Conservation (phyloP, 1,284 basidiomycete genomes). For the Sporisorium reilianum region DNA sequence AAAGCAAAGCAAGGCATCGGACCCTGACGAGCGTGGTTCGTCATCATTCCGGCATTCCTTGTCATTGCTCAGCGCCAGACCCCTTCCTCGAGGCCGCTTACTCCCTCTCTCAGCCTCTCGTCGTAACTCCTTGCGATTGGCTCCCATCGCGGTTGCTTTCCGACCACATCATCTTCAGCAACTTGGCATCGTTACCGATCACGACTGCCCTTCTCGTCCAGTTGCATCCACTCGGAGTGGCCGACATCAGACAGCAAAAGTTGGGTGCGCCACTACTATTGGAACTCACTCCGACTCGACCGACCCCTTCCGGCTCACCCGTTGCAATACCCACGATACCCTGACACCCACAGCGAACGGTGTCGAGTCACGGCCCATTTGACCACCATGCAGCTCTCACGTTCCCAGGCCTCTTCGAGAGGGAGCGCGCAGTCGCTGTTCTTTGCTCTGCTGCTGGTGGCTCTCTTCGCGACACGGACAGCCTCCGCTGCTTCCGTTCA, state of each 20-base stretch:
- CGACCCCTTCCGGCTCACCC: too few species aligned
- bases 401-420: not conserved
- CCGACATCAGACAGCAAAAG: constrained; percentile 1
- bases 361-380: not conserved
- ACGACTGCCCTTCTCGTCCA: too few species aligned
- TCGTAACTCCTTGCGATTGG: not conserved
- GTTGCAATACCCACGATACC: not conserved
- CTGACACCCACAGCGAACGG: not conserved
- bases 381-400: constrained; percentile 13
- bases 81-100: not conserved
- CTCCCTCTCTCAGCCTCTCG: not conserved
- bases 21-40: constrained; percentile 6
- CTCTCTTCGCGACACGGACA: constrained; percentile 6
- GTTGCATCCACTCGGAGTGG: not conserved
- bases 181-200: not conserved
- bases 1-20: too few species aligned
- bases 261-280: constrained; percentile 17
- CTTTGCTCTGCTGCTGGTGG: constrained; percentile 6
- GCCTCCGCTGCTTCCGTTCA: constrained; percentile 14
- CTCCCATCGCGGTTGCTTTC: not conserved
- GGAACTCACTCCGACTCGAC: constrained; percentile 3
- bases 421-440: not conserved
- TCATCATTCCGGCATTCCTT: constrained; percentile 1
- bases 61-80: not conserved
- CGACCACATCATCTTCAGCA: not conserved